phyloP scores from a whole-genome alignment of 2,329 filamentous ascomycete species.

The Fusarium torreyae region DNA sequence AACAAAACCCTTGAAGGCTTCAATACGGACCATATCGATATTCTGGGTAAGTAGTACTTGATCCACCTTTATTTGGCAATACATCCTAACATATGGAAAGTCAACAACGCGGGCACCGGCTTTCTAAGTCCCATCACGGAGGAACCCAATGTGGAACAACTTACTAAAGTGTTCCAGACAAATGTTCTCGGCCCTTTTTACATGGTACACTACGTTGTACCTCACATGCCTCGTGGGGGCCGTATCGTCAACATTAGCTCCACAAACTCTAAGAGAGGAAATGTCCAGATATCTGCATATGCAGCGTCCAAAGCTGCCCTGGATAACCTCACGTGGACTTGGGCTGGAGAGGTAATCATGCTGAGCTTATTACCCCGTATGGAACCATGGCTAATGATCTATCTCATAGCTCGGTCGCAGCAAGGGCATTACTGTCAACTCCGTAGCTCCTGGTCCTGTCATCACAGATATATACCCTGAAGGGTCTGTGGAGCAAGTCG shows the following conservation, averaged over 20 bases:
- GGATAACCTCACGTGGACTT: constrained; percentile 54
- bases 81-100: constrained; percentile 14
- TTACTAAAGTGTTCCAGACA: constrained; percentile 51
- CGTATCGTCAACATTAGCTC: constrained; percentile 49
- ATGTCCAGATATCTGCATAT: constrained; percentile 32
- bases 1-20: constrained; percentile 55
- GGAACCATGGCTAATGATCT: too few relatives aligned
- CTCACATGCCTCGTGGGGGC: constrained; percentile 55
- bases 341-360: constrained; percentile 53
- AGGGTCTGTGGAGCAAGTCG: constrained; percentile 40
- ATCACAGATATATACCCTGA: constrained; percentile 53
- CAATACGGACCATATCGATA: constrained; percentile 57
- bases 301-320: constrained; percentile 53
- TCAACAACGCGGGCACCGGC: constrained; percentile 58
- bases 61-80: rapidly evolving
- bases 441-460: constrained; percentile 58
- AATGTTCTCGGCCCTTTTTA: constrained; percentile 57
- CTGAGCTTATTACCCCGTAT: not conserved
- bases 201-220: constrained; percentile 53
- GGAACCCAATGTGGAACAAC: constrained; percentile 42
- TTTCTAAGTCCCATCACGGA: constrained; percentile 38
- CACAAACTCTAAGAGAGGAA: constrained; percentile 38
- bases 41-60: constrained; percentile 53
- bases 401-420: constrained; percentile 51
- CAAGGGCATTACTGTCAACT: constrained; percentile 61